Evolutionary conservation across 192 early-diverging fungal genomes (phyloP).

Genomic region (Diversispora eburnea): DNA sequence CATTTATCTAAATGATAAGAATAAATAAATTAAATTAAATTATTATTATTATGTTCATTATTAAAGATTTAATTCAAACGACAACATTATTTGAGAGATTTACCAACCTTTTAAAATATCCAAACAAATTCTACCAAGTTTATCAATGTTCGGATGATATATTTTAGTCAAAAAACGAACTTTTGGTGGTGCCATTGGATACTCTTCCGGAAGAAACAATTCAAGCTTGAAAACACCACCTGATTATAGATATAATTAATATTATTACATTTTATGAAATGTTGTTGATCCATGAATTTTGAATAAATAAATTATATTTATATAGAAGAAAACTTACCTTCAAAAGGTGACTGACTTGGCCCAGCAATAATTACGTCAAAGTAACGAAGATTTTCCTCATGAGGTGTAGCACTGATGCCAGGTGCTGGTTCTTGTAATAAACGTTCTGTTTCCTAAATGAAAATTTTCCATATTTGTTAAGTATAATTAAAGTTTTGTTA

Average conservation of each 20-base stretch:
- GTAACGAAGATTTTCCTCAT: constrained; percentile 95
- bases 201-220: constrained; percentile 94
- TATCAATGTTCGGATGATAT: constrained; percentile 99
- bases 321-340: constrained; percentile 57
- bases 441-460: constrained; percentile 87
- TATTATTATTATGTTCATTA: too few species aligned
- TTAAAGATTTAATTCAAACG: not conserved
- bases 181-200: constrained; percentile 98
- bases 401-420: constrained; percentile 83
- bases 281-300: not conserved
- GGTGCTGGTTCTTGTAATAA: constrained; percentile 91
- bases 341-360: constrained; percentile 89
- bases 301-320: not conserved
- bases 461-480: not conserved
- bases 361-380: constrained; percentile 94
- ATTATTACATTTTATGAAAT: constrained; percentile 11
- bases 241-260: too few species aligned
- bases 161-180: constrained; percentile 98
- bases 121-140: constrained; percentile 94
- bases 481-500: not conserved
- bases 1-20: constrained; percentile 78
- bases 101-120: constrained; percentile 91
- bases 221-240: constrained; percentile 93
- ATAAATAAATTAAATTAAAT: too few species aligned
- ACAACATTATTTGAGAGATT: not conserved